Conservation (phyloP, 305 asterid species). For the Lippia alba region DNA sequence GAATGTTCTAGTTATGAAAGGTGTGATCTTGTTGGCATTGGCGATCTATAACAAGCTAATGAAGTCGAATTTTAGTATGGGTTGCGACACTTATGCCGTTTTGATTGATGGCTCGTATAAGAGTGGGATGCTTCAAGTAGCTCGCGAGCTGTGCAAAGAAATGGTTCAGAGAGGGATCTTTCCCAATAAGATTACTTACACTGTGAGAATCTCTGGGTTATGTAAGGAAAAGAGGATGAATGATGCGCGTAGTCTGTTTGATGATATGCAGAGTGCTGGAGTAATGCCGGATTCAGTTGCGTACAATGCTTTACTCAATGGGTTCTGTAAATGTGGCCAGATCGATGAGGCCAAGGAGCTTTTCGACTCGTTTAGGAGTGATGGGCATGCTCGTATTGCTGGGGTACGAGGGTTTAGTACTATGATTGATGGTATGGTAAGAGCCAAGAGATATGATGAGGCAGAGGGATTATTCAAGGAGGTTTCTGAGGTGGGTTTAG, state of each 20-base stretch:
- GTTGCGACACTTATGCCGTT: conserved; percentile 60
- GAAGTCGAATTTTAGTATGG: conserved; percentile 58
- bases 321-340: conserved; percentile 73
- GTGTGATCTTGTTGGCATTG: conserved; percentile 60
- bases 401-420: conserved; percentile 62
- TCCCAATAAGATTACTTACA: conserved; percentile 65
- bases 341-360: conserved; percentile 62
- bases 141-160: conserved; percentile 68
- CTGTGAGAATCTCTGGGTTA: conserved; percentile 71
- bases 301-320: conserved; percentile 74
- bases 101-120: conserved; percentile 83
- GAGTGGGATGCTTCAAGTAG: conserved; percentile 60
- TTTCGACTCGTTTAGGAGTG: conserved; percentile 49
- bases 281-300: conserved; percentile 58
- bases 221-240: conserved; percentile 63
- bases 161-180: conserved; percentile 66
- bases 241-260: conserved; percentile 62
- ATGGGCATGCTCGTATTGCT: conserved; percentile 46
- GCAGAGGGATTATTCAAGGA: conserved; percentile 67
- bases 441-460: conserved; percentile 62
- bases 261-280: conserved; percentile 63
- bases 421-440: conserved; percentile 73
- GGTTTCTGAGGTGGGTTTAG: conserved; percentile 47
- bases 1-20: conserved; percentile 61
- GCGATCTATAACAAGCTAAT: conserved; percentile 75